phyloP scores from a whole-genome alignment of 2,329 filamentous ascomycete genomes.

The Colletotrichum cereale region DNA sequence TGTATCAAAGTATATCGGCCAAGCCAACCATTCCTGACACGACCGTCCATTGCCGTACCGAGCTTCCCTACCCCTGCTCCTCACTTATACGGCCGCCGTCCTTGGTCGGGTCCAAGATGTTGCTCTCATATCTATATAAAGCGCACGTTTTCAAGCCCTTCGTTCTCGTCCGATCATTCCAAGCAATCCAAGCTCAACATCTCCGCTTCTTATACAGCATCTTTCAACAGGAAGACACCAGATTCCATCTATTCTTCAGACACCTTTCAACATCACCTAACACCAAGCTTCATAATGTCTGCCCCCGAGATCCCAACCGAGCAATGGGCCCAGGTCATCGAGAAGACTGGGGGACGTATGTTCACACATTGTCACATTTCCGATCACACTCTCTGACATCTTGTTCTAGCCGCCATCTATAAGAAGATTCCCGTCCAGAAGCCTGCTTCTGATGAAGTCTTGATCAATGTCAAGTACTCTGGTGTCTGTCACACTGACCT shows the following conservation, averaged over 20 bases:
- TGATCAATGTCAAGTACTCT: constrained; percentile 90
- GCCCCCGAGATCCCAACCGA: constrained; percentile 72
- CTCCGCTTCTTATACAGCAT: constrained; percentile 16
- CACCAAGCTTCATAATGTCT: constrained; percentile 25
- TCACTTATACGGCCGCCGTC: constrained; percentile 26
- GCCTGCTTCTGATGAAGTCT: constrained; percentile 89
- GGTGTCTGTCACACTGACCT: constrained; percentile 92
- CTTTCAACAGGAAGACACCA: constrained; percentile 10
- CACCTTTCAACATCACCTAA: not conserved
- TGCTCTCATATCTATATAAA: constrained; percentile 36
- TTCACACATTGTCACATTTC: constrained; percentile 36
- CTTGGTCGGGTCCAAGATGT: constrained; percentile 23
- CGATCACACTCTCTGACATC: constrained; percentile 29
- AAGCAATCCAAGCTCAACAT: constrained; percentile 34
- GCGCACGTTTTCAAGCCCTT: constrained; percentile 8
- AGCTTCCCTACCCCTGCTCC: constrained; percentile 13
- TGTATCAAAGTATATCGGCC: constrained; percentile 20
- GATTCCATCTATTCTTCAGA: constrained; percentile 10
- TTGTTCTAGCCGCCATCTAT: constrained; percentile 69
- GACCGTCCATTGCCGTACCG: constrained; percentile 14
- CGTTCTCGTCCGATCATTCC: constrained; percentile 24
- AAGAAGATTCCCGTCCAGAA: constrained; percentile 85
- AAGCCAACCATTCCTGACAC: constrained; percentile 25
- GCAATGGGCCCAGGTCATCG: constrained; percentile 93
- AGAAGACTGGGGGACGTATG: constrained; percentile 80